A percentile compares a stretch with the other conserved stretches of the same genome.
Conservation (phyloP, 148 eudicot species). For the Chenopodium suecicum region DNA sequence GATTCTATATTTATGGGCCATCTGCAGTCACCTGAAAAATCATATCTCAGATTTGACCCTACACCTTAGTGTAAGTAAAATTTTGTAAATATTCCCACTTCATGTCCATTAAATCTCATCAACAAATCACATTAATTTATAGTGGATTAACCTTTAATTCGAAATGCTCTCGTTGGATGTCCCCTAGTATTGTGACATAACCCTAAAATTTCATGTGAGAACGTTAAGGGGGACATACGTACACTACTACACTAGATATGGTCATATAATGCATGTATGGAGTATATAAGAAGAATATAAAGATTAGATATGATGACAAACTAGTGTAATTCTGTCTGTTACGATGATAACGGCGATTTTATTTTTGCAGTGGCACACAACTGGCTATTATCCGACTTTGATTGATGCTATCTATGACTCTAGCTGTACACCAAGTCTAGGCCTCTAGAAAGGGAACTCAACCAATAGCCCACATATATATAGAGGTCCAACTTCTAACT, state of each 20-base stretch:
- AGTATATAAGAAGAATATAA: no score
- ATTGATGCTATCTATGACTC: background rate
- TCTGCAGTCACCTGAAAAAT: no score
- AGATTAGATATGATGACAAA: background rate
- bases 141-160: background rate
- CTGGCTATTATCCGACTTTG: background rate
- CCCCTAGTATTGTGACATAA: background rate
- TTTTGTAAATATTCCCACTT: no score
- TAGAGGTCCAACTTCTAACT: no score
- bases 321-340: background rate
- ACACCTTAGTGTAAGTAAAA: no score
- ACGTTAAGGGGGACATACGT: slow-evolving; percentile 5
- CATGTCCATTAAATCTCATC: background rate
- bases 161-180: background rate
- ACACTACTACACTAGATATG: background rate
- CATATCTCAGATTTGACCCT: no score
- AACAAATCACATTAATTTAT: background rate
- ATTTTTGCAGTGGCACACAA: background rate
- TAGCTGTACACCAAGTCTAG: background rate
- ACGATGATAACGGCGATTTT: background rate
- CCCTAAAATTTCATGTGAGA: background rate
- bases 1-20: no score
- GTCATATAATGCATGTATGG: no score
- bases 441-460: background rate
- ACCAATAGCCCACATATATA: background rate